phyloP scores from a whole-genome alignment of 2,329 filamentous ascomycete genomes.

The Diaporthe batatas region DNA sequence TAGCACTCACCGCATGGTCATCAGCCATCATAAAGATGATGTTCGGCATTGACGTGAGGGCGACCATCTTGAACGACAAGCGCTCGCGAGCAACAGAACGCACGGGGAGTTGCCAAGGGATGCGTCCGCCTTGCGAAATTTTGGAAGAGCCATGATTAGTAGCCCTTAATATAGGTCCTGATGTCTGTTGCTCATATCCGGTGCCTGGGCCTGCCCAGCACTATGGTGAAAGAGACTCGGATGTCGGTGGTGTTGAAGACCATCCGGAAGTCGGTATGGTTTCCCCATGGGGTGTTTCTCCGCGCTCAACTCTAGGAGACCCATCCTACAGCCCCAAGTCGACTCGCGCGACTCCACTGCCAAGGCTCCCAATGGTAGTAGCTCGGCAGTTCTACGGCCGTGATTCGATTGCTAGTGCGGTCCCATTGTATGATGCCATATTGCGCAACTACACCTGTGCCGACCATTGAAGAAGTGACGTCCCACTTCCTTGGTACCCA shows the following conservation, averaged over 20 bases:
- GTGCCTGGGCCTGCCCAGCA: background rate
- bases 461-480: no score
- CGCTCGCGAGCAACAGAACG: background rate
- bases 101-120: background rate
- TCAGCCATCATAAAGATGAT: constrained; percentile 27
- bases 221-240: background rate
- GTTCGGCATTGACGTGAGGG: constrained; percentile 21
- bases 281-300: background rate
- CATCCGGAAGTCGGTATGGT: background rate
- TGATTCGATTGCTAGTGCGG: background rate
- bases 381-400: constrained; percentile 14
- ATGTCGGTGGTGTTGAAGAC: background rate
- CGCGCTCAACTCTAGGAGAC: background rate
- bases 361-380: background rate
- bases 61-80: constrained; percentile 1
- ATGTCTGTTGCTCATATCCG: background rate
- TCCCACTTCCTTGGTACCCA: no score
- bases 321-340: background rate
- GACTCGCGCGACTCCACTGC: constrained; percentile 11
- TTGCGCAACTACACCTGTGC: no score
- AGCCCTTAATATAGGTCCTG: background rate
- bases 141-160: background rate
- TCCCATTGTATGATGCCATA: no score
- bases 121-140: background rate
- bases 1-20: constrained; percentile 8